Base-by-base conservation (phyloP, 2,329 filamentous ascomycete species). In the Aspergillus sp. region DNA sequence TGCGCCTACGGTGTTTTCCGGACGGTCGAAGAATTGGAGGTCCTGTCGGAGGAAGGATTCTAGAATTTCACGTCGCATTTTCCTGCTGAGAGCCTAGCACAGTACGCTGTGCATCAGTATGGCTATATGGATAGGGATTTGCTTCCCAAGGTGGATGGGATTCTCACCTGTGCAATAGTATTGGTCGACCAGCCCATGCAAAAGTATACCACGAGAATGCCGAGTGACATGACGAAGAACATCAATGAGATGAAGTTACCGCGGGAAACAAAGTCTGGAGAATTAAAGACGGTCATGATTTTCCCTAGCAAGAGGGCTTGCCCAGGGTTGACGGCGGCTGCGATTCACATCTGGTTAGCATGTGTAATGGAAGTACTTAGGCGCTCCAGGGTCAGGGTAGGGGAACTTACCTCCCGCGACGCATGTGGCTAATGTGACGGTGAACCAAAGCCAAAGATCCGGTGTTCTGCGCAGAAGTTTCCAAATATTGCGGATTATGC, bases 281-380 rank as follows among this genome's bases (percentile, higher is more conserved):
- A 41, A 14, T 31, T 25, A 31, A 54, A 45, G 31, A 54, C 41
- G 9, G 31, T 33, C 41, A 54, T n/a, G 3, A 53, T 40, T n/a
- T 35, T 23, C 3, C 35, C 40, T 31, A 53, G 40, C 15, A 53
- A 40, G 6, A 53, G 17, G 9, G 40, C 40, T 23, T 53, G 50
- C 21, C 50, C 77, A 2, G 80, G 79, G 57, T 73, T 81, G 0
- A 77, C 76, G 27, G 74, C 76, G 40, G 78, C 78, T 62, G 51
- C 41, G 43, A 19, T 44, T 14, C 14, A 6, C 14, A 12, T 45
- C 27, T 31, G 12, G 43, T 45, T 12, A 45, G 21, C 43, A 25
- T 27, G 21, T 45, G 43, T 14, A 12, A 45, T 11, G 8, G 8
- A 6, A 14, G 43, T 14, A 44, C 19, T 21, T 21, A 21, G 3